Conservation (phyloP, 192 early-diverging fungal genomes). For the Physocladia obscura region DNA sequence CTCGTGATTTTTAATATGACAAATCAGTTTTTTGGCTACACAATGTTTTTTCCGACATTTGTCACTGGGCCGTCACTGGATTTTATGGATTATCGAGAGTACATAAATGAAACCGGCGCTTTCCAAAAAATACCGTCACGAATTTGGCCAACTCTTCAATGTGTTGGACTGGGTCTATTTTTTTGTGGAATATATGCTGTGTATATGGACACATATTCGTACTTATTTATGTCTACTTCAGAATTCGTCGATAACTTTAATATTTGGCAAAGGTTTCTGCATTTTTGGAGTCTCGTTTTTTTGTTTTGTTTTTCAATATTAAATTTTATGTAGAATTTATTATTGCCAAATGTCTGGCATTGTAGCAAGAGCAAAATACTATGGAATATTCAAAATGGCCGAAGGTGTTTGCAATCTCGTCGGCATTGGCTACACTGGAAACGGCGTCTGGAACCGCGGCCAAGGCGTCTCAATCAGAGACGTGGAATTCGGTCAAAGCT, state of each 20-base stretch:
- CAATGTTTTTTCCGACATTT: constrained; percentile 86
- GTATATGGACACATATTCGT: not conserved
- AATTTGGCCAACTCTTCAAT: constrained; percentile 24
- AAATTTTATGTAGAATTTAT: constrained; percentile 41
- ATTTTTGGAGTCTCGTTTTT: not conserved
- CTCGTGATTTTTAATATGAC: not conserved
- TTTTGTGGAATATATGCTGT: not conserved
- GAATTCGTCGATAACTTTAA: constrained; percentile 1
- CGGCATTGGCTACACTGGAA: constrained; percentile 82
- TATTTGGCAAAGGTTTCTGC: constrained; percentile 5
- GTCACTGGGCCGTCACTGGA: constrained; percentile 61
- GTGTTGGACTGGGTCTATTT: constrained; percentile 20
- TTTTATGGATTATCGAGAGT: constrained; percentile 46
- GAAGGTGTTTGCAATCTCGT: constrained; percentile 81
- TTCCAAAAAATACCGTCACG: constrained; percentile 46
- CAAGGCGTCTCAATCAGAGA: constrained; percentile 77
- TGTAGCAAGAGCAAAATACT: constrained; percentile 76
- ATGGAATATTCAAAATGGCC: constrained; percentile 86
- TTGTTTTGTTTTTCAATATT: not conserved
- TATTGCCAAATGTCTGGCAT: constrained; percentile 64
- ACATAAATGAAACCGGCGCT: constrained; percentile 24
- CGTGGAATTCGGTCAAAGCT: constrained; percentile 71
- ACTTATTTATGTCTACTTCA: not conserved
- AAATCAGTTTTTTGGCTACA: constrained; percentile 75
- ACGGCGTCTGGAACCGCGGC: constrained; percentile 65